phyloP scores from a whole-genome alignment of 1,139 yeast species.

The Blastobotrys malaysiensis region DNA sequence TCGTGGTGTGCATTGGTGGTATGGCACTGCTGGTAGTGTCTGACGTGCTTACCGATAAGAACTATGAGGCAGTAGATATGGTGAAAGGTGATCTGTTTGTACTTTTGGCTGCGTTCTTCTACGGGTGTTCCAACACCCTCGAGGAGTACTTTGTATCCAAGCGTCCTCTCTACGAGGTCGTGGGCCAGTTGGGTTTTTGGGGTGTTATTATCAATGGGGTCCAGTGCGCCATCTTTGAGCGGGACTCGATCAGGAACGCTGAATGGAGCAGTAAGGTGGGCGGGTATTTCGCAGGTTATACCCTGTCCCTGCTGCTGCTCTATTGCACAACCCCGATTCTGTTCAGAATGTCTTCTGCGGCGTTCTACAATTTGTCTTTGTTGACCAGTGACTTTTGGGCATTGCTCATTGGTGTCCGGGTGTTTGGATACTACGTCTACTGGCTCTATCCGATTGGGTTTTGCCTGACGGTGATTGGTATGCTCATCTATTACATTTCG shows the following conservation, averaged over 20 bases:
- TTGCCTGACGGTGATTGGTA: conserved; percentile 38
- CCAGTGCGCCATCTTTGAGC: conserved; percentile 40
- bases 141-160: conserved; percentile 43
- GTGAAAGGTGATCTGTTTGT: conserved; percentile 43
- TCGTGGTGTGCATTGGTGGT: conserved; percentile 39
- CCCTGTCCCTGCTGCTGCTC: conserved; percentile 36
- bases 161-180: conserved; percentile 40
- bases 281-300: conserved; percentile 41
- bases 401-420: conserved; percentile 38
- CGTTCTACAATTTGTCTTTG: conserved; percentile 41
- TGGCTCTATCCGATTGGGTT: conserved; percentile 45
- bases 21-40: conserved; percentile 40
- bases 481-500: conserved; percentile 37
- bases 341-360: conserved; percentile 43
- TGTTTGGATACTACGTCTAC: conserved; percentile 40
- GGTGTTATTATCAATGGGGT: conserved; percentile 40
- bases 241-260: conserved; percentile 34
- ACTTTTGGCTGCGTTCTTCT: conserved; percentile 40
- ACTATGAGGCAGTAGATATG: conserved; percentile 34
- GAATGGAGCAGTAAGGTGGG: conserved; percentile 37
- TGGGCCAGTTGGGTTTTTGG: conserved; percentile 40
- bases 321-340: conserved; percentile 40
- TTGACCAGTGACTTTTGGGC: conserved; percentile 44
- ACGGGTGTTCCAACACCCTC: conserved; percentile 40
- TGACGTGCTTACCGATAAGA: conserved; percentile 38